These are phyloP conservation scores for Gliomastix tumulicola DNA, from an alignment of 2,329 filamentous ascomycete species.

Conservation along the genomic window DNA sequence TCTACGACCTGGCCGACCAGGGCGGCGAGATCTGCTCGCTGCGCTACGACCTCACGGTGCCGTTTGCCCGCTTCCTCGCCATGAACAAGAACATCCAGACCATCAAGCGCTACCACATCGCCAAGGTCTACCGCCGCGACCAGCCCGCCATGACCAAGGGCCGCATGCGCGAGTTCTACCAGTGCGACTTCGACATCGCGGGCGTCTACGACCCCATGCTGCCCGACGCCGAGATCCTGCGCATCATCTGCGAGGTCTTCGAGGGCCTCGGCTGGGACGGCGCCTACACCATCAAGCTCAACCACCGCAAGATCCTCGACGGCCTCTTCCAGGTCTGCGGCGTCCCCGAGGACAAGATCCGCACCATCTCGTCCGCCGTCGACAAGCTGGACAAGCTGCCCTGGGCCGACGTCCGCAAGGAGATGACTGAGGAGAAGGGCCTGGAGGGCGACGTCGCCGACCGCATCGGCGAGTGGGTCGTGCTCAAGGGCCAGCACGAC, in stretches of 20 bases:
- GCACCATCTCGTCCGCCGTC: constrained; percentile 84
- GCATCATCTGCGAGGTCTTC: constrained; percentile 81
- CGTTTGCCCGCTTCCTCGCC: constrained; percentile 83
- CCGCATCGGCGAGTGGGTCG: constrained; percentile 80
- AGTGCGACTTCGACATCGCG: constrained; percentile 95
- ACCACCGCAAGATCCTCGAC: constrained; percentile 90
- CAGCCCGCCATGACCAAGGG: constrained; percentile 60
- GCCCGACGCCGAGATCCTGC: constrained; percentile 82
- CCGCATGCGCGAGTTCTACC: constrained; percentile 92
- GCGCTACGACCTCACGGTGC: constrained; percentile 82
- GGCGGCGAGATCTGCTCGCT: constrained; percentile 70
- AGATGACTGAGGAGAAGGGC: constrained; percentile 92
- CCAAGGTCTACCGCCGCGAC: constrained; percentile 62
- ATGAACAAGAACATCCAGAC: constrained; percentile 78
- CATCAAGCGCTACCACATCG: constrained; percentile 93
- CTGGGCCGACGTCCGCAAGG: constrained; percentile 82
- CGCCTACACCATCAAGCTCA: constrained; percentile 82
- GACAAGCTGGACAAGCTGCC: constrained; percentile 94
- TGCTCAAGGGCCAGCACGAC: constrained; percentile 67
- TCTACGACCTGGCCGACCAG: constrained; percentile 83
- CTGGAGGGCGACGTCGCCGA: constrained; percentile 71
- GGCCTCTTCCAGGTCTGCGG: constrained; percentile 89
- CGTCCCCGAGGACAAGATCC: constrained; percentile 79
- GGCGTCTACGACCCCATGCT: constrained; percentile 85
- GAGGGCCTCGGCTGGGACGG: constrained; percentile 68